A percentile compares a stretch with the other conserved stretches of the same genome.
Conservation (phyloP, 495 filamentous ascomycete species). For the Penicillium angulare region DNA sequence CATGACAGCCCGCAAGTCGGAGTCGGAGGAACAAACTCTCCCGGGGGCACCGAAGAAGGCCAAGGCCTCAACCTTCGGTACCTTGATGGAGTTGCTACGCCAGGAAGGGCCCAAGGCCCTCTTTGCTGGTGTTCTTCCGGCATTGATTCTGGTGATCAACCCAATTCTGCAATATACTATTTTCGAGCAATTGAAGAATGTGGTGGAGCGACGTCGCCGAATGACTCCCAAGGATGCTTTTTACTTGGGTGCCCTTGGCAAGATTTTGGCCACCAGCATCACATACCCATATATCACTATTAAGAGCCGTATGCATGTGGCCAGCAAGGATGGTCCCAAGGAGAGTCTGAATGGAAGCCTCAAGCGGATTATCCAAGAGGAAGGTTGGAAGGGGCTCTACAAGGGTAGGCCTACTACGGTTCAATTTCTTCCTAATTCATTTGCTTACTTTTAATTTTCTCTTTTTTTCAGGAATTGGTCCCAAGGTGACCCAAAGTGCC, state of each 20-base stretch:
- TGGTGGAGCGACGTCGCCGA: conserved; percentile 61
- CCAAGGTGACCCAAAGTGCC: conserved; percentile 95
- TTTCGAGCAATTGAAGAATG: conserved; percentile 93
- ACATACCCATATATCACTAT: conserved; percentile 99
- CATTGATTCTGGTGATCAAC: conserved; percentile 92
- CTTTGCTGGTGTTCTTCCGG: conserved; percentile 90
- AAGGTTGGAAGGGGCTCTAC: conserved; percentile 87
- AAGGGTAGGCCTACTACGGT: conserved; percentile 60
- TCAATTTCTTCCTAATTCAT: not conserved
- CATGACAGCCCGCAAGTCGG: conserved; percentile 83
- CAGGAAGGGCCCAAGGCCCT: conserved; percentile 81
- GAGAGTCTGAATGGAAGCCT: conserved; percentile 74
- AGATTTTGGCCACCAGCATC: conserved; percentile 86
- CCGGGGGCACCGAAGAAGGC: conserved; percentile 49
- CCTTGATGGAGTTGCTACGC: conserved; percentile 69
- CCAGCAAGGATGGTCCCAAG: conserved; percentile 61
- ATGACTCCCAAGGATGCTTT: conserved; percentile 87
- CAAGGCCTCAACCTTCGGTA: conserved; percentile 71
- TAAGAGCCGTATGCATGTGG: conserved; percentile 95
- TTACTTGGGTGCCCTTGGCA: conserved; percentile 86
- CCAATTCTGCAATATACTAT: conserved; percentile 98
- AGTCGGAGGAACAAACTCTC: conserved; percentile 50
- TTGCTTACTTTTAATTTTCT: not conserved
- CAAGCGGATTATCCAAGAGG: conserved; percentile 75
- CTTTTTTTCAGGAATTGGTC: conserved; percentile 67